Conservation (phyloP, 768 basidiomycete species). For the Leccinum sublutescens region DNA sequence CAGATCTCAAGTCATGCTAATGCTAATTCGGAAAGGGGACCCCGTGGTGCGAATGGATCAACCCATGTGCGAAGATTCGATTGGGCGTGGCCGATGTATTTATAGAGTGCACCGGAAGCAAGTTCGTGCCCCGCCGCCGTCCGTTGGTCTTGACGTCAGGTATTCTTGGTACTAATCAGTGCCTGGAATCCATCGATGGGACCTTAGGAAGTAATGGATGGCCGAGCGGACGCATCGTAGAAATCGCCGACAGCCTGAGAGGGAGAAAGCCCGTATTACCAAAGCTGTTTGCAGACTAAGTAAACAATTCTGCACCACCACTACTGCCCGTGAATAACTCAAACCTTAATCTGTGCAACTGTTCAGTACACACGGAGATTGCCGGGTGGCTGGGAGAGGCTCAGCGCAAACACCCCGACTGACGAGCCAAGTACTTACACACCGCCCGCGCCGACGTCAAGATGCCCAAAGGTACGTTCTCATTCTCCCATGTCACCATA, state of each 20-base stretch:
- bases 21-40: not conserved
- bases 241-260: not conserved
- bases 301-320: not conserved
- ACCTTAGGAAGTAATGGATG: not conserved
- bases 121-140: not conserved
- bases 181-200: not conserved
- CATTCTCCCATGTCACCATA: not conserved
- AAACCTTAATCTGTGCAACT: constrained; percentile 22
- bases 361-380: constrained; percentile 28
- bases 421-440: constrained; percentile 19
- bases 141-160: not conserved
- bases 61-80: not conserved
- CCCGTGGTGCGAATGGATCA: not conserved
- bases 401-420: constrained; percentile 3
- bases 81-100: not conserved
- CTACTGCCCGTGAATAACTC: not conserved
- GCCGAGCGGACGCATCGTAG: not conserved
- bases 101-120: not conserved
- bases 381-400: constrained; percentile 35
- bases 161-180: not conserved
- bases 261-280: not conserved
- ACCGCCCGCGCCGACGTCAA: constrained; percentile 35
- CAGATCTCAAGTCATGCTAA: not conserved
- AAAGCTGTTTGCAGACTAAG: not conserved
- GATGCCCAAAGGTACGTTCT: constrained; percentile 41